A percentile compares a stretch with the other conserved stretches of the same genome.
Conservation (phyloP, 108 stramenopile species). For the Pseudonitzschia delicatissima region DNA sequence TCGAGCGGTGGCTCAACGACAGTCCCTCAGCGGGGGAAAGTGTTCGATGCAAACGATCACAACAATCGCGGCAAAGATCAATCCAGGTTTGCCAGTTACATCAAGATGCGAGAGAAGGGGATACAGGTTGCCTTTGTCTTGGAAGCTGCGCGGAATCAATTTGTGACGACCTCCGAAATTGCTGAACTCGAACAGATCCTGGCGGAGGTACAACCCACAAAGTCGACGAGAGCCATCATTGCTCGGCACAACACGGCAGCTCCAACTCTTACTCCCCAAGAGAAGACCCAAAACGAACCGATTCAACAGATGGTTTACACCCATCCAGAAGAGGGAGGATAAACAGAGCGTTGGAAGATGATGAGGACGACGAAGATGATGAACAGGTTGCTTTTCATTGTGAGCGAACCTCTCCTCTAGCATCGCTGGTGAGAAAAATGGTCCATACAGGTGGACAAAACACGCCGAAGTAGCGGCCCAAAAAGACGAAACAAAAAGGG, state of each 20-base stretch:
- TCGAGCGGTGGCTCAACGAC: neutral
- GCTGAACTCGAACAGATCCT: neutral
- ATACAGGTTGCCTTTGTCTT: neutral
- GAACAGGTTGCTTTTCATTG: neutral
- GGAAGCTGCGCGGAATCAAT: neutral
- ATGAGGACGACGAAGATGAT: neutral
- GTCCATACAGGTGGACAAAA: constrained; percentile 51
- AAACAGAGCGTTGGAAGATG: neutral
- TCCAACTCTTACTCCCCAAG: too few relatives aligned
- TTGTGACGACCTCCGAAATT: neutral
- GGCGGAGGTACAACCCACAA: neutral
- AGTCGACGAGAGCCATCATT: neutral
- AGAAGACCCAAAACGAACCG: too few relatives aligned
- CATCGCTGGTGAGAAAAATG: constrained; percentile 51
- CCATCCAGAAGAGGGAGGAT: neutral
- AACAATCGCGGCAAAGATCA: neutral
- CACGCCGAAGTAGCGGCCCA: neutral
- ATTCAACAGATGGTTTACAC: neutral
- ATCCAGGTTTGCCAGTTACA: neutral
- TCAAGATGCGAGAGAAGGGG: constrained; percentile 1
- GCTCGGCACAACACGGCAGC: neutral
- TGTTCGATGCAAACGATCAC: neutral
- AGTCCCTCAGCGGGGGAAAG: neutral
- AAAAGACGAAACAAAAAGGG: neutral
- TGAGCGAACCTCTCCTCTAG: constrained; percentile 11